phyloP scores from a whole-genome alignment of 352 stramenopile genomes.

The Phytophthora megakarya region DNA sequence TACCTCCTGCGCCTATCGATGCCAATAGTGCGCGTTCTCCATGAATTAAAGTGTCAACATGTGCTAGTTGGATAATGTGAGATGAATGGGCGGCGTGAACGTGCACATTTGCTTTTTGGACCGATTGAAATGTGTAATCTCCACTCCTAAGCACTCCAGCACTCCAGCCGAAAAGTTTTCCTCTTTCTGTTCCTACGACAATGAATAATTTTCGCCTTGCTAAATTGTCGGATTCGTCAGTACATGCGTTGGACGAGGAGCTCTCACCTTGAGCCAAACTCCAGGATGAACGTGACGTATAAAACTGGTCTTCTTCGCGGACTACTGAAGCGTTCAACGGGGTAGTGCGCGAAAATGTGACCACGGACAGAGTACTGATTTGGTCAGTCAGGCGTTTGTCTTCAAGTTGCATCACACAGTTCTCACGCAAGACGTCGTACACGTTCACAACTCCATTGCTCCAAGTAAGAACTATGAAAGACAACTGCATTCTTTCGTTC shows the following conservation, averaged over 20 bases:
- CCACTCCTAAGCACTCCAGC: conserved; percentile 2
- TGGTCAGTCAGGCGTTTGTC: conserved; percentile 48
- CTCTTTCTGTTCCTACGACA: conserved; percentile 44
- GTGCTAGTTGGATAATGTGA: conserved; percentile 50
- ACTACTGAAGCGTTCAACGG: background rate
- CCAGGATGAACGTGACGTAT: conserved; percentile 13
- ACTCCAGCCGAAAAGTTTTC: conserved; percentile 49
- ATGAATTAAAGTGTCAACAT: conserved; percentile 8
- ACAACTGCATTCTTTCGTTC: conserved; percentile 4
- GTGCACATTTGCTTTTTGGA: conserved; percentile 32
- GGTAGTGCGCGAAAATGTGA: conserved; percentile 10
- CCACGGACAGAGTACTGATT: conserved; percentile 41
- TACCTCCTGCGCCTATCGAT: conserved; percentile 58
- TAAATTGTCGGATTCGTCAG: background rate
- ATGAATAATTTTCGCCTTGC: conserved; percentile 17
- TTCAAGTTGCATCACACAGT: conserved; percentile 45
- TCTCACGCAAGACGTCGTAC: conserved; percentile 25
- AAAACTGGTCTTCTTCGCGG: conserved; percentile 1
- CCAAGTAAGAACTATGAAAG: conserved; percentile 54
- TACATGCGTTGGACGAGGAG: background rate
- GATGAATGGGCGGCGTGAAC: conserved; percentile 45
- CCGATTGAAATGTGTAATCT: conserved; percentile 5
- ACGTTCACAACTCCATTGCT: conserved; percentile 56
- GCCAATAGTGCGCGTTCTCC: conserved; percentile 22
- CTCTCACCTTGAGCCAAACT: background rate